Evolutionary conservation across 768 basidiomycete genomes (phyloP).

Genomic region (Boletus edulis): DNA sequence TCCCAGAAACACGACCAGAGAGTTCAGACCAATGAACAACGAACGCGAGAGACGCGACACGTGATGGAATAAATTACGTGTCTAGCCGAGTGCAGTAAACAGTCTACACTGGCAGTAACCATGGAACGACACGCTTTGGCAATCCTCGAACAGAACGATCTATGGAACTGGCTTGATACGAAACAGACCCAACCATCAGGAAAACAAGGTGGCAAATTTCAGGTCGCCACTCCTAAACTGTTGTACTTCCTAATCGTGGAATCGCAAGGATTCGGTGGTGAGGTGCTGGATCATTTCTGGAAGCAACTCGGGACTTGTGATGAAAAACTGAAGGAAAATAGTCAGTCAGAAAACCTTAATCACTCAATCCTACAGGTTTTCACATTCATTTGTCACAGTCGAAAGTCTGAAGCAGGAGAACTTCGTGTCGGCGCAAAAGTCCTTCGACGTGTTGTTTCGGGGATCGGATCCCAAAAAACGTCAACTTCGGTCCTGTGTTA

Average conservation of each 20-base stretch:
- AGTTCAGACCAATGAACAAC: too few relatives aligned
- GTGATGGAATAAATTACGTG: too few relatives aligned
- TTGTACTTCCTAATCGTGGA: background rate
- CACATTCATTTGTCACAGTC: background rate
- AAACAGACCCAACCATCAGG: too few relatives aligned
- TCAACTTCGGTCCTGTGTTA: background rate
- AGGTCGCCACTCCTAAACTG: background rate
- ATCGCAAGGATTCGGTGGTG: background rate
- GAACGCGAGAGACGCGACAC: too few relatives aligned
- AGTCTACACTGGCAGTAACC: too few relatives aligned
- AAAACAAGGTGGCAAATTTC: too few relatives aligned
- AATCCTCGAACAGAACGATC: too few relatives aligned
- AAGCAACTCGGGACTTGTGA: background rate
- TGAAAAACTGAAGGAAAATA: background rate
- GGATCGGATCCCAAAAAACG: background rate
- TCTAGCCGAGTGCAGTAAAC: too few relatives aligned
- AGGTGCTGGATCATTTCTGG: conserved; percentile 3
- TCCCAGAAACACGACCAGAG: too few relatives aligned
- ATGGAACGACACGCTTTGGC: too few relatives aligned
- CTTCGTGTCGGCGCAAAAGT: background rate
- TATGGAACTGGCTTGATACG: too few relatives aligned
- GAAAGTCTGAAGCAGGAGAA: background rate
- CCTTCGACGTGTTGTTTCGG: background rate
- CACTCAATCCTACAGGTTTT: background rate
- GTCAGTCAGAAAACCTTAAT: background rate